These are phyloP conservation scores for Auriscalpium vulgare DNA, from an alignment of 768 basidiomycete genomes.

Conservation along the genomic window DNA sequence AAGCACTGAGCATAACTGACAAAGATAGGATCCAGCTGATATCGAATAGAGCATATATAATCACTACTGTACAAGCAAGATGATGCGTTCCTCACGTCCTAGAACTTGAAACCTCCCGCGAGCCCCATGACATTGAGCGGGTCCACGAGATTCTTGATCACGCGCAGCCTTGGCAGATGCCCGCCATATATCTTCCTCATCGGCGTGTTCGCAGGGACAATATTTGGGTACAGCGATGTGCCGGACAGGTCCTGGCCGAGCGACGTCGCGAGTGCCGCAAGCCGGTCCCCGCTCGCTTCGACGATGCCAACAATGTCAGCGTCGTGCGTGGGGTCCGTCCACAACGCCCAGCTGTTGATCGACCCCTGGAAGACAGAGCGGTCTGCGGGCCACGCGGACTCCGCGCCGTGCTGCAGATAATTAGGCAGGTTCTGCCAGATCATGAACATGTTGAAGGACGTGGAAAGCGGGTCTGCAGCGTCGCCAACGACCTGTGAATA, in stretches of 20 bases:
- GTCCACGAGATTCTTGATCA: conserved; percentile 7
- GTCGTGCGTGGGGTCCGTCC: not conserved
- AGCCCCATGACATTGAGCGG: conserved; percentile 17
- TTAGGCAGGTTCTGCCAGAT: not conserved
- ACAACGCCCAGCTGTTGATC: not conserved
- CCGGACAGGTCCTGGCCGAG: conserved; percentile 12
- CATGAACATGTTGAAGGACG: not conserved
- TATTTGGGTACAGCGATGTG: conserved; percentile 10
- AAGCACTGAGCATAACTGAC: not conserved
- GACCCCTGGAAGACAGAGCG: conserved; percentile 1
- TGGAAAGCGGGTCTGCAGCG: not conserved
- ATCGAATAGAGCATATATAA: too few species aligned
- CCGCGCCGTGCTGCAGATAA: not conserved
- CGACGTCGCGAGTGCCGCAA: conserved; percentile 4
- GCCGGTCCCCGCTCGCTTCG: not conserved
- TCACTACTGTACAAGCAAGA: not conserved
- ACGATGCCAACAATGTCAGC: not conserved
- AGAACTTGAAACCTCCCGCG: conserved; percentile 16
- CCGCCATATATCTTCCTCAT: conserved; percentile 12
- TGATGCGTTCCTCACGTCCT: not conserved
- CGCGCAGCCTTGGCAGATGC: conserved; percentile 8
- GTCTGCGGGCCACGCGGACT: conserved; percentile 7
- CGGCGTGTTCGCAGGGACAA: conserved; percentile 8
- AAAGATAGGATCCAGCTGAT: too few species aligned
- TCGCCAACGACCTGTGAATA: not conserved